Evolutionary conservation across 495 filamentous ascomycete genomes (phyloP), one percentile per base, ranked within the genome.

Genomic region (Aspergillus egyptiacus): DNA sequence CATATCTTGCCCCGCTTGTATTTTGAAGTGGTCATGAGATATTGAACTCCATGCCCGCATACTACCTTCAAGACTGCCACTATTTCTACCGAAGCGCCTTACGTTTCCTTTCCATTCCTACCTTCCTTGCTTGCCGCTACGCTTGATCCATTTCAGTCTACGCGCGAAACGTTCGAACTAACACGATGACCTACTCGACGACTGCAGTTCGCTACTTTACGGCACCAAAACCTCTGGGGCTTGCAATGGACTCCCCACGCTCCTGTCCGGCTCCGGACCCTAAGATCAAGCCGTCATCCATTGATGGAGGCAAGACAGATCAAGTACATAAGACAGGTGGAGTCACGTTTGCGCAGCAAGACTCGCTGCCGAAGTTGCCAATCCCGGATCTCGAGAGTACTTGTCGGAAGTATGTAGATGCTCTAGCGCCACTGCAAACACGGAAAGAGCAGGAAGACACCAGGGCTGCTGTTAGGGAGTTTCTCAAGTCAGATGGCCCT

Each of bases 31-130:
- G 53, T 54, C 49, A 62, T 64, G 62, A 58, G 54, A 52, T 66
- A 64, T 44, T 44, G 18, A 59, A 18, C 52, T 61, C 64, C 59
- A 93, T 91, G 86, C 87, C 87, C 71, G 68, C 77, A 52, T 93
- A 89, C 65, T 94, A 72, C 66, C 73, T 85, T 38, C 85, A 93
- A 75, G 86, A 94, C 64, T 94, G 86, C 62, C 88, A 93, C 64
- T 93, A 91, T 67, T 94, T 94, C 76, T 90, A 87, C 75, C 85
- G 86, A 74, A 91, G 81, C 60, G 84, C 87, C 56, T 69, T 93
- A 66, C 86, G 84, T 73, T 80, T 89, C 64, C 72, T 91, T 31
- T 90, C 85, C 51, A 84, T 94, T 48, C 74, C 80, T 63, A 91
- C 85, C 49, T 75, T 69, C 56, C 80, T 93, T 58, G 86, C 85